Percentiles rank a stretch among this genome's conserved stretches.
Evolutionary conservation across 495 filamentous ascomycete species (phyloP).

Genomic region (Aspergillus cristatus): DNA sequence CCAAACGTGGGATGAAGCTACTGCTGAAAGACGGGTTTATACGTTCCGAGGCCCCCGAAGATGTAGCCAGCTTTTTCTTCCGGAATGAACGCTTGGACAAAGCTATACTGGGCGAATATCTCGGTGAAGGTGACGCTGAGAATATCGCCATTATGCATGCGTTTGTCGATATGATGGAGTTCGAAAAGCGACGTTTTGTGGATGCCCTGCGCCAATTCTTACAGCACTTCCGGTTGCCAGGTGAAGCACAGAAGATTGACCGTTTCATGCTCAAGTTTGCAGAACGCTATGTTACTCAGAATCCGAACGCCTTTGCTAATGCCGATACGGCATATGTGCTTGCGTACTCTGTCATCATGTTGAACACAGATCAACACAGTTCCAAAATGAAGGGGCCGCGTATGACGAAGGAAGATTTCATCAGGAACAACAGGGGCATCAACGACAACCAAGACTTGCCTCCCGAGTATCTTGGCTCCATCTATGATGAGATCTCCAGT

Average conservation of each 20-base stretch:
- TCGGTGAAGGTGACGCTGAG: slow-evolving; percentile 84
- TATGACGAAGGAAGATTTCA: slow-evolving; percentile 95
- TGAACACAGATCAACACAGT: slow-evolving; percentile 96
- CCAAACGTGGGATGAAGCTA: slow-evolving; percentile 84
- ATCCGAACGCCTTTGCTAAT: slow-evolving; percentile 96
- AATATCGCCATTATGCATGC: slow-evolving; percentile 98
- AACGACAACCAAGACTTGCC: slow-evolving; percentile 93
- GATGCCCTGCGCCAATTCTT: slow-evolving; percentile 86
- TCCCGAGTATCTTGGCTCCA: slow-evolving; percentile 79
- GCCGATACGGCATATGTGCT: slow-evolving; percentile 96
- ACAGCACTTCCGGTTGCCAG: slow-evolving; percentile 89
- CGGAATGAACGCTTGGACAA: slow-evolving; percentile 74
- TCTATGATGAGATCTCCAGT: slow-evolving; percentile 82
- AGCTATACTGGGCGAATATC: slow-evolving; percentile 83
- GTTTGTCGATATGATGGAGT: slow-evolving; percentile 94
- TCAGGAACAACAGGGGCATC: slow-evolving; percentile 98
- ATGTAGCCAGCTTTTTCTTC: slow-evolving; percentile 78
- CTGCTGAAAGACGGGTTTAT: slow-evolving; percentile 83
- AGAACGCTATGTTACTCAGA: slow-evolving; percentile 86
- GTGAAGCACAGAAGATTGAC: slow-evolving; percentile 98
- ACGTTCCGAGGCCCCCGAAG: slow-evolving; percentile 58
- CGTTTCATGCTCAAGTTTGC: slow-evolving; percentile 99
- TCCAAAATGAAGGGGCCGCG: slow-evolving; percentile 65
- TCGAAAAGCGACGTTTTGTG: slow-evolving; percentile 85
- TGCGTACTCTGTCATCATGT: slow-evolving; percentile 90